Conservation (phyloP, 139 green algal species). For the Nannochloris sp. region DNA sequence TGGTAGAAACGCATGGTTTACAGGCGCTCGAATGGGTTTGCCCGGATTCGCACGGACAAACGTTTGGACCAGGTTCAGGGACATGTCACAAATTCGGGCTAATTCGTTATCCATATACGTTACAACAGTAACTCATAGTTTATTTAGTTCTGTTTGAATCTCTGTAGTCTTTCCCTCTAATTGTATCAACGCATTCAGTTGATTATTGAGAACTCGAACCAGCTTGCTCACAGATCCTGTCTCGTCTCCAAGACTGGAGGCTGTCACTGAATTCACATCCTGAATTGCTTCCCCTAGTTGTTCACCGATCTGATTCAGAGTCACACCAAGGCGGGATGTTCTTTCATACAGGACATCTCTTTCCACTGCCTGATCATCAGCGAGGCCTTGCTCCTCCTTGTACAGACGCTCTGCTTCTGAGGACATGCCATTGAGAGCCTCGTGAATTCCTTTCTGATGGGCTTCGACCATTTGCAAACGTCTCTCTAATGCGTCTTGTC, state of each 20-base stretch:
- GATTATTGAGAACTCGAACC: constrained; percentile 82
- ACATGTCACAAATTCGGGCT: constrained; percentile 10
- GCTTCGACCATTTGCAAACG: constrained; percentile 61
- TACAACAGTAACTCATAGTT: background rate
- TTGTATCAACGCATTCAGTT: constrained; percentile 70
- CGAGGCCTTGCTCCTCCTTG: constrained; percentile 20
- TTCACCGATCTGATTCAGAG: constrained; percentile 40
- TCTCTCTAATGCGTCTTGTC: constrained; percentile 64
- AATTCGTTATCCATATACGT: background rate
- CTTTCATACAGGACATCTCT: constrained; percentile 55
- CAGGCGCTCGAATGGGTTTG: too few relatives aligned
- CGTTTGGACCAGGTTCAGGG: constrained; percentile 1
- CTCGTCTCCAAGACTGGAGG: constrained; percentile 40
- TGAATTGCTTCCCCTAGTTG: constrained; percentile 35
- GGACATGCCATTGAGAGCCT: constrained; percentile 50
- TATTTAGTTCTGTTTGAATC: constrained; percentile 2
- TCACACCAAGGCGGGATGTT: constrained; percentile 27
- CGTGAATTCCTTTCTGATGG: constrained; percentile 73
- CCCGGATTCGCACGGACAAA: too few relatives aligned
- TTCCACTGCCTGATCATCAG: constrained; percentile 32
- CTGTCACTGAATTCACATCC: constrained; percentile 26
- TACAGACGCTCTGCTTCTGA: constrained; percentile 58
- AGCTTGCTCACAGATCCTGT: constrained; percentile 59
- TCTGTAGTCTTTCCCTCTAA: constrained; percentile 19
- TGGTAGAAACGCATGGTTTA: too few relatives aligned